A percentile compares a stretch with the other conserved stretches of the same genome.
Conservation (phyloP, 441 rosid genomes). For the Isatis lusitanica region DNA sequence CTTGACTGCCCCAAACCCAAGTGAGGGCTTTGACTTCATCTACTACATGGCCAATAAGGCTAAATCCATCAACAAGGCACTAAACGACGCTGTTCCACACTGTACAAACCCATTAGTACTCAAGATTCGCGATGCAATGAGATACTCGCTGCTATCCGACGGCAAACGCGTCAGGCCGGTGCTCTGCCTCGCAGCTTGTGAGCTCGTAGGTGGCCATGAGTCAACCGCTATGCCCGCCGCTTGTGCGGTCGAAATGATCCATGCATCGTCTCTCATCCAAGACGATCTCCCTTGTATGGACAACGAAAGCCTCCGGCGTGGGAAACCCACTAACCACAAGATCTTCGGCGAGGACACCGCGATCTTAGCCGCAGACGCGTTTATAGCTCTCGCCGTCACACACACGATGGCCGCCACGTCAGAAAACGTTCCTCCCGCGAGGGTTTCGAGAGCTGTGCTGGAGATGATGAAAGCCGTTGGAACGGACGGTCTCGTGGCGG, state of each 20-base stretch:
- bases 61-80: slow-evolving; percentile 29
- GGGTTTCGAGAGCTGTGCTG: slow-evolving; percentile 20
- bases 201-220: slow-evolving; percentile 47
- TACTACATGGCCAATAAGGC: slow-evolving; percentile 28
- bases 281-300: slow-evolving; percentile 63
- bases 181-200: slow-evolving; percentile 43
- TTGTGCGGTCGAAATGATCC: slow-evolving; percentile 51
- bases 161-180: slow-evolving; percentile 37
- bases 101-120: not conserved
- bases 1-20: not conserved
- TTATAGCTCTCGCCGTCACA: slow-evolving; percentile 38
- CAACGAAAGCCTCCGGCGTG: slow-evolving; percentile 41
- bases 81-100: slow-evolving; percentile 36
- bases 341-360: slow-evolving; percentile 42
- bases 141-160: slow-evolving; percentile 44
- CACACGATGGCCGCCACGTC: not conserved
- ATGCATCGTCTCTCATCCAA: slow-evolving; percentile 43
- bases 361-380: slow-evolving; percentile 39
- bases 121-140: slow-evolving; percentile 39
- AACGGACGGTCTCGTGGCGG: slow-evolving; percentile 40
- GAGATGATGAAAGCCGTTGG: not conserved
- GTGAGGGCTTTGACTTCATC: not conserved
- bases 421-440: slow-evolving; percentile 3
- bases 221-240: slow-evolving; percentile 31
- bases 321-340: slow-evolving; percentile 46